Conservation (phyloP, 2,329 filamentous ascomycete species). For the Monosporascus sp. region DNA sequence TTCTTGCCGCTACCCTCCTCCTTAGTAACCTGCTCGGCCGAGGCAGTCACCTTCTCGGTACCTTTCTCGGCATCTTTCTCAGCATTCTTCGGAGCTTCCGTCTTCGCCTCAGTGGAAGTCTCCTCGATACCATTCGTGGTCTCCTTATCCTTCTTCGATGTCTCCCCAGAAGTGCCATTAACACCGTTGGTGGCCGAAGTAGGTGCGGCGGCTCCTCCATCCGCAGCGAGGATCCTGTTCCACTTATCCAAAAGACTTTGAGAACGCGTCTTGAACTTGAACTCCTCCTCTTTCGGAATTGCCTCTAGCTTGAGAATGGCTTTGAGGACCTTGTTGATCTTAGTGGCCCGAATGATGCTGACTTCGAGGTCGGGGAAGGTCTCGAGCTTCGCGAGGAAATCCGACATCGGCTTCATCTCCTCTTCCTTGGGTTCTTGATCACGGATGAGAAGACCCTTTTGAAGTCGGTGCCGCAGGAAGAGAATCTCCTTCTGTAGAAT, state of each 20-base stretch:
- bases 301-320: conserved; percentile 81
- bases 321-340: conserved; percentile 98
- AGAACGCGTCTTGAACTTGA: conserved; percentile 81
- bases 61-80: conserved; percentile 17
- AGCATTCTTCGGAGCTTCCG: conserved; percentile 25
- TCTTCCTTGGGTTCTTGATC: conserved; percentile 82
- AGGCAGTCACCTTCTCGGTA: conserved; percentile 5
- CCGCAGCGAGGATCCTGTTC: conserved; percentile 73
- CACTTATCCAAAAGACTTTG: conserved; percentile 77
- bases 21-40: conserved; percentile 34
- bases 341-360: conserved; percentile 81
- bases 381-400: conserved; percentile 77
- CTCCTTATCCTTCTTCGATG: conserved; percentile 26
- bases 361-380: conserved; percentile 74
- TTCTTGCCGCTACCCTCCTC: conserved; percentile 31
- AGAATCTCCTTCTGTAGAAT: conserved; percentile 67
- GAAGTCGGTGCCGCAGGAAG: conserved; percentile 88
- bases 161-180: conserved; percentile 37
- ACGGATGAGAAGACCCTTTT: conserved; percentile 84
- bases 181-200: conserved; percentile 40
- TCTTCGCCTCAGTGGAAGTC: conserved; percentile 21
- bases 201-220: conserved; percentile 36
- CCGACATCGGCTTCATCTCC: conserved; percentile 74
- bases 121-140: conserved; percentile 27
- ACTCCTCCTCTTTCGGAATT: conserved; percentile 86